These are phyloP conservation scores for Lathyrus aphaca DNA, from an alignment of 306 rosid genomes.

Conservation along the genomic window DNA sequence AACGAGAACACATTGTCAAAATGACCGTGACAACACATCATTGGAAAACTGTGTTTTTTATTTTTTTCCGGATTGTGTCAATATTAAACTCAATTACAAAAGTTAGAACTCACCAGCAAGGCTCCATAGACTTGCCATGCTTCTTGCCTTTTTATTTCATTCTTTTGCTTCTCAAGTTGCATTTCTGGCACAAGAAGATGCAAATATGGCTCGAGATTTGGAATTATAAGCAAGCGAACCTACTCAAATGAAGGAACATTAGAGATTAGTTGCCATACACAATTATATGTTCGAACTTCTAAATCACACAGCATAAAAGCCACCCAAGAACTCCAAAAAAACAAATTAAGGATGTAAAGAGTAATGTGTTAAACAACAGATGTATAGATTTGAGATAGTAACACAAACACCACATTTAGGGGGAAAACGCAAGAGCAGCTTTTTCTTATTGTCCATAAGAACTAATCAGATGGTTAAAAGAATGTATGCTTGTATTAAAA, in stretches of 20 bases:
- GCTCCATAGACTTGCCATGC: conserved; percentile 91
- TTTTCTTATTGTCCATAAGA: conserved; percentile 5
- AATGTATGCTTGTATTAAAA: conserved; percentile 13
- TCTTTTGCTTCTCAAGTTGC: conserved; percentile 76
- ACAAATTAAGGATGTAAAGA: conserved; percentile 21
- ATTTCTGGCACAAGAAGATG: conserved; percentile 82
- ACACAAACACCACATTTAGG: background rate
- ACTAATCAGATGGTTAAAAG: conserved; percentile 21
- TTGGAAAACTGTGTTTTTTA: background rate
- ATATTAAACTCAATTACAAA: conserved; percentile 29
- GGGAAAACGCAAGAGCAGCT: conserved; percentile 3
- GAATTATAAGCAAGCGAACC: conserved; percentile 82
- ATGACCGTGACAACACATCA: conserved; percentile 10
- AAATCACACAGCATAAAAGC: conserved; percentile 30
- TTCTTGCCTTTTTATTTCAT: conserved; percentile 78
- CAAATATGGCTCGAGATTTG: conserved; percentile 85
- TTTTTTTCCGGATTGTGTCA: background rate
- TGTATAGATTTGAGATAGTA: conserved; percentile 24
- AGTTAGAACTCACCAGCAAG: conserved; percentile 66
- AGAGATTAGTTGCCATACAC: conserved; percentile 28
- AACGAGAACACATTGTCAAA: background rate
- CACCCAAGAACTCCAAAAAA: background rate
- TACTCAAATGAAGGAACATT: conserved; percentile 42
- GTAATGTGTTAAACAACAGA: conserved; percentile 15
- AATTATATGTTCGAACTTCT: conserved; percentile 27